Base-by-base conservation (phyloP, 2,329 filamentous ascomycete genomes). In the Phyllosticta citrichinensis region DNA sequence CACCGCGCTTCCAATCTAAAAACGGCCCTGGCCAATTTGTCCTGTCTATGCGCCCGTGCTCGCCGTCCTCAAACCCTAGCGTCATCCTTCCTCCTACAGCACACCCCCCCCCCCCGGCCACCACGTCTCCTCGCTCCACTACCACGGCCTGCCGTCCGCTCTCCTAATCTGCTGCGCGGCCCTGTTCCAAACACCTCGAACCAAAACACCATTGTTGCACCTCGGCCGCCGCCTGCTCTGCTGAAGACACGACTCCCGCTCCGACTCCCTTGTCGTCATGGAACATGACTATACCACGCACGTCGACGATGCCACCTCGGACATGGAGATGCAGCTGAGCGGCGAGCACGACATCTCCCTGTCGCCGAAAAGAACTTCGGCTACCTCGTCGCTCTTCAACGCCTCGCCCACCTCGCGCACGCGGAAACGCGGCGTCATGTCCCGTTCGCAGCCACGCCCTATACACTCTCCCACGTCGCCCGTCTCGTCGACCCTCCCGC, bases 401-500 rank as follows among this genome's bases (percentile, higher is more conserved):
- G 66, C 68, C 58, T 73, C 73, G 58, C 70, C 73, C 57, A 67
- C 68, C 56, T 57, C 55, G 24, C 70, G 71, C 62, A 61, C 67
- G 62, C 70, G 71, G 63, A 75, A 74, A 65, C 69, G 68, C 62
- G 73, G 73, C 65, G 71, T 72, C 56, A 73, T 76, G 62, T 72
- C 74, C 63, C 73, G 74, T 55, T 72, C 74, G 58, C 73, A 75
- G 57, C 74, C 76, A 27, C 72, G 74, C 54, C 73, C 74, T 55
- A 78, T 81, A 57, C 77, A 78, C 62, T 79, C 80, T 20, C 78
- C 79, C 62, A 79, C 76, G 50, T 81, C 80, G 64, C 75, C 81
- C 33, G 69, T 77, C 64, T 67, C 69, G 22, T 71, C 80, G 47
- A 76, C 75, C 20, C 80, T 85, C 63, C 81, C 83, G 35, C 78